A percentile compares a stretch with the other conserved stretches of the same genome.
phyloP scores from a whole-genome alignment of 2,329 filamentous ascomycete genomes.

The Arthroderma sp. region DNA sequence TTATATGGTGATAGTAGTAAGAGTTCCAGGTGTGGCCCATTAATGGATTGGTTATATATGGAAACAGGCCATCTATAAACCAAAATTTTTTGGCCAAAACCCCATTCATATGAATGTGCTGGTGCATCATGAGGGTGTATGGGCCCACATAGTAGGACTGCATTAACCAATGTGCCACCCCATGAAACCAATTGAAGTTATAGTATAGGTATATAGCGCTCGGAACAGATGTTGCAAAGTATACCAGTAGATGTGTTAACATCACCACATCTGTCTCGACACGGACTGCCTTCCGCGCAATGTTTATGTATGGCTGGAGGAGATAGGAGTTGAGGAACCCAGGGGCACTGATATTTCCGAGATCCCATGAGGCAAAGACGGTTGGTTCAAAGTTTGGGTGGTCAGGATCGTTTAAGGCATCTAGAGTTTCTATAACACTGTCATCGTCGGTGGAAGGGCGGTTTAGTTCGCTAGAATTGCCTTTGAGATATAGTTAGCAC shows the following conservation, averaged over 20 bases:
- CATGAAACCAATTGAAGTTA: constrained; percentile 56
- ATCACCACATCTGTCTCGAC: constrained; percentile 62
- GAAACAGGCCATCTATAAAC: constrained; percentile 51
- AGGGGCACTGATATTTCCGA: constrained; percentile 30
- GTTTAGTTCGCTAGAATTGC: not conserved
- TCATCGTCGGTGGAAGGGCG: constrained; percentile 10
- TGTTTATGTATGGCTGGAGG: constrained; percentile 46
- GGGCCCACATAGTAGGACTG: constrained; percentile 56
- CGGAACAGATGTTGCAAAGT: constrained; percentile 55
- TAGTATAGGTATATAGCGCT: constrained; percentile 53
- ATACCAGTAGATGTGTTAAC: constrained; percentile 61
- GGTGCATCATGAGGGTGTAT: constrained; percentile 72
- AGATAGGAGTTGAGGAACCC: constrained; percentile 35
- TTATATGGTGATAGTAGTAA: constrained; percentile 76
- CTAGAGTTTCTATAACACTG: constrained; percentile 30
- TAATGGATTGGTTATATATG: constrained; percentile 60
- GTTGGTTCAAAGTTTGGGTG: constrained; percentile 41
- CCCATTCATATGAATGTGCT: constrained; percentile 68
- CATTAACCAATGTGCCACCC: constrained; percentile 50
- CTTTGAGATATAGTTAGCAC: not conserved
- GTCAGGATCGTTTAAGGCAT: constrained; percentile 37
- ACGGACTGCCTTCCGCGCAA: constrained; percentile 46
- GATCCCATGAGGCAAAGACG: constrained; percentile 41
- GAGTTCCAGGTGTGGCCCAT: constrained; percentile 79
- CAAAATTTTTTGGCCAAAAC: constrained; percentile 45